Evolutionary conservation across 768 basidiomycete genomes (phyloP).

Genomic region (Pleurotus giganteus): DNA sequence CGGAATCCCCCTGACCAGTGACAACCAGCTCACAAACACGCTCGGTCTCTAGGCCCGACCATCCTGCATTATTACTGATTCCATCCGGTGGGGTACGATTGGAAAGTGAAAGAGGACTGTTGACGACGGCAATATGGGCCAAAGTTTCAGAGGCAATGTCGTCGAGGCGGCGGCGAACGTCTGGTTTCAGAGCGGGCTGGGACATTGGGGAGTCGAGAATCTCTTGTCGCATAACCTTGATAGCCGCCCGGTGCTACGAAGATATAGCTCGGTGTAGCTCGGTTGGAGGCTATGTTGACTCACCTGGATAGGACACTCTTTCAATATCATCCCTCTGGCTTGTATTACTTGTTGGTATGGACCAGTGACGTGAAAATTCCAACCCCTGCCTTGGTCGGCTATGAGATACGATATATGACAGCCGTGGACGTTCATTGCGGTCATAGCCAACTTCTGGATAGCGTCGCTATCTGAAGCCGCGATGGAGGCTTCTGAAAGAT

Average conservation of each 20-base stretch:
- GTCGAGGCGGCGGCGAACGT: slow-evolving; percentile 84
- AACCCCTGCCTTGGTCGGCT: slow-evolving; percentile 68
- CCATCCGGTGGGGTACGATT: slow-evolving; percentile 77
- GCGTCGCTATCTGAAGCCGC: slow-evolving; percentile 57
- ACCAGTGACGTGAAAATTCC: slow-evolving; percentile 91
- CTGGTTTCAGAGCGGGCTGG: slow-evolving; percentile 76
- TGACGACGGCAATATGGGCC: slow-evolving; percentile 93
- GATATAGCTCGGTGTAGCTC: slow-evolving; percentile 13
- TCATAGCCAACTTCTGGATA: slow-evolving; percentile 74
- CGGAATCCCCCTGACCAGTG: slow-evolving; percentile 84
- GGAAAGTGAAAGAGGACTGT: slow-evolving; percentile 73
- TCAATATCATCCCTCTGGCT: slow-evolving; percentile 83
- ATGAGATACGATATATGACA: slow-evolving; percentile 81
- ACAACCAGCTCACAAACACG: slow-evolving; percentile 91
- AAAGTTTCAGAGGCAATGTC: slow-evolving; percentile 92
- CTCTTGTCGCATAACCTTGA: slow-evolving; percentile 91
- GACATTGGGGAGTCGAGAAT: slow-evolving; percentile 84
- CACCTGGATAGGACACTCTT: slow-evolving; percentile 87
- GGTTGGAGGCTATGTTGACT: slow-evolving; percentile 16
- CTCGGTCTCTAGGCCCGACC: slow-evolving; percentile 92
- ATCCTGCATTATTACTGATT: slow-evolving; percentile 73
- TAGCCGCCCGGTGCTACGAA: slow-evolving; percentile 72
- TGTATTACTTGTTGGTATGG: slow-evolving; percentile 91
- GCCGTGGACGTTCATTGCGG: slow-evolving; percentile 77
- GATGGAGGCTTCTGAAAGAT: slow-evolving; percentile 35